phyloP scores from a whole-genome alignment of 176 grass and related monocot genomes.

The Thalia dealbata region DNA sequence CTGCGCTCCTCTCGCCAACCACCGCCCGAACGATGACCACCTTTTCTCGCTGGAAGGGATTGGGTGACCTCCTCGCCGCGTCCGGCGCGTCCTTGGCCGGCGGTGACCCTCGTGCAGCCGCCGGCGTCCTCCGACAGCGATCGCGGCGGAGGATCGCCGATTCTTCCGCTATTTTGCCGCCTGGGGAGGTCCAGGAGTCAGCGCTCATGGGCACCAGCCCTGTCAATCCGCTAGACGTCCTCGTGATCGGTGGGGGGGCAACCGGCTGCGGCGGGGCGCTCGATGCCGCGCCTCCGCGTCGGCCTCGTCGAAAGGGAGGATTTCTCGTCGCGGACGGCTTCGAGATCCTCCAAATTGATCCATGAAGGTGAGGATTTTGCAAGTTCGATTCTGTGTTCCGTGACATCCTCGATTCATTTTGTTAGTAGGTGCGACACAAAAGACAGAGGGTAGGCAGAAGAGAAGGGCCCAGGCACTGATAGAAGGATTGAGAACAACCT shows the following conservation, averaged over 20 bases:
- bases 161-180: conserved; percentile 30
- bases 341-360: conserved; percentile 85
- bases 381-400: not conserved
- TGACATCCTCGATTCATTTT: not conserved
- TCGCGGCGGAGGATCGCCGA: conserved; percentile 31
- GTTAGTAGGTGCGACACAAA: too few species aligned
- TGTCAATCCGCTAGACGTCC: conserved; percentile 57
- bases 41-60: conserved; percentile 42
- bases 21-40: not conserved
- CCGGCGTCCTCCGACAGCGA: conserved; percentile 25
- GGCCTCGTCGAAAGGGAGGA: conserved; percentile 95
- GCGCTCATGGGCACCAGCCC: conserved; percentile 42
- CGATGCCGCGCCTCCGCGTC: conserved; percentile 75
- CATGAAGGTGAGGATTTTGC: conserved; percentile 51
- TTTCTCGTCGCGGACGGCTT: conserved; percentile 89
- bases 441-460: too few species aligned
- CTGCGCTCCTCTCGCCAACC: too few species aligned
- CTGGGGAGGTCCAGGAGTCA: conserved; percentile 45
- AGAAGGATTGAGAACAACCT: too few species aligned
- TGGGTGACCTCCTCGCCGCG: conserved; percentile 38
- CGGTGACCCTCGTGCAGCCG: conserved; percentile 15
- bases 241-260: conserved; percentile 71
- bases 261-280: conserved; percentile 78
- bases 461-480: too few species aligned
- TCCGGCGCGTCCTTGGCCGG: conserved; percentile 36